These are phyloP conservation scores for Citropsis articulata DNA, from an alignment of 345 rosid species.

Conservation along the genomic window DNA sequence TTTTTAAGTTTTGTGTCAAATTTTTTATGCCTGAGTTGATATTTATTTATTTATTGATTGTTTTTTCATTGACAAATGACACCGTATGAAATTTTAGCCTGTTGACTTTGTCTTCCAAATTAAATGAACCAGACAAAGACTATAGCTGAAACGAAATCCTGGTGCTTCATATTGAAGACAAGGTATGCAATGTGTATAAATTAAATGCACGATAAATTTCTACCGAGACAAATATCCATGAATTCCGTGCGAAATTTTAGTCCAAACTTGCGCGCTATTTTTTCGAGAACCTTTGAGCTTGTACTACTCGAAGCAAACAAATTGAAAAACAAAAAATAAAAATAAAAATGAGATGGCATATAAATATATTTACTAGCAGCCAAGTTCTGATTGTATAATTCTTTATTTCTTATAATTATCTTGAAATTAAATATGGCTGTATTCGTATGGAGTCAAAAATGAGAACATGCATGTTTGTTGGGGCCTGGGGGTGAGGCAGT, in stretches of 20 bases:
- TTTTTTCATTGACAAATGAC: no score
- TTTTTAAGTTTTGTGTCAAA: not conserved
- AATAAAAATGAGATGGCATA: not conserved
- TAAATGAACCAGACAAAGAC: constrained; percentile 4
- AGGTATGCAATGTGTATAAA: not conserved
- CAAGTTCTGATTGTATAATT: no score
- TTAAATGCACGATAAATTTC: not conserved
- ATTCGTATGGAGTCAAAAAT: not conserved
- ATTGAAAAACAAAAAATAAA: not conserved
- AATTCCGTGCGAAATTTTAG: not conserved
- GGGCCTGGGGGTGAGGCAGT: not conserved
- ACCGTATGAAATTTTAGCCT: not conserved
- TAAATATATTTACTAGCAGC: no score
- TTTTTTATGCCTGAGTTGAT: no score
- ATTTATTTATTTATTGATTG: no score
- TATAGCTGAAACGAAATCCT: not conserved
- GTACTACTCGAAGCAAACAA: not conserved
- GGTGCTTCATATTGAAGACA: not conserved
- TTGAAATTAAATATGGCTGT: not conserved
- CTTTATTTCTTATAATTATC: not conserved
- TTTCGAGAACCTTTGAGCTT: not conserved
- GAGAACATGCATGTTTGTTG: not conserved
- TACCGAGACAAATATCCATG: constrained; percentile 4
- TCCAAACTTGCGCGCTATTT: not conserved
- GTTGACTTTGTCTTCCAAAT: not conserved